phyloP scores from a whole-genome alignment of 306 rosid genomes.

The Medicago lupulina region DNA sequence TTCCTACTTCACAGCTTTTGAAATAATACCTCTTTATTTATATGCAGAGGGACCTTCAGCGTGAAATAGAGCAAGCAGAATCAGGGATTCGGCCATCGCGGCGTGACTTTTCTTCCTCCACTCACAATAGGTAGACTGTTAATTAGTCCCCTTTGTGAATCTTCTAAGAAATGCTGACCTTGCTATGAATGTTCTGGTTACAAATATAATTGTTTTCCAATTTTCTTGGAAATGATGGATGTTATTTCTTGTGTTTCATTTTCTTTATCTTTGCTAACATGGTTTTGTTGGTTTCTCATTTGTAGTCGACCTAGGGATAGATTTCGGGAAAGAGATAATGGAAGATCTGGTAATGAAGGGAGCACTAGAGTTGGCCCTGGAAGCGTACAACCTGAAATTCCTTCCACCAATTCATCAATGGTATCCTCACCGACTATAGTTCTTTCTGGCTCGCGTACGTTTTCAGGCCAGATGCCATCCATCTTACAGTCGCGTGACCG shows the following conservation, averaged over 20 bases:
- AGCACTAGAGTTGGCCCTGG: conserved; percentile 60
- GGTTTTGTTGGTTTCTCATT: conserved; percentile 31
- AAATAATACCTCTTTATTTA: conserved; percentile 33
- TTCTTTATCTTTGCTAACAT: not conserved
- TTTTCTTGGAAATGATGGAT: conserved; percentile 13
- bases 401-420: conserved; percentile 60
- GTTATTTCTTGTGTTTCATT: not conserved
- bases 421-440: conserved; percentile 64
- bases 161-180: not conserved
- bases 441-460: conserved; percentile 71
- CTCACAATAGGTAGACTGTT: conserved; percentile 70
- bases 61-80: conserved; percentile 92
- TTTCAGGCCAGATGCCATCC: conserved; percentile 80
- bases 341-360: conserved; percentile 79
- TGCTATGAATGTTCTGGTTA: conserved; percentile 3
- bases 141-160: conserved; percentile 5
- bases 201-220: not conserved
- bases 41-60: conserved; percentile 88
- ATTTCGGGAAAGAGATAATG: conserved; percentile 92
- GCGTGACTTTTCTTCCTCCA: conserved; percentile 78
- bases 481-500: conserved; percentile 91
- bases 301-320: conserved; percentile 88
- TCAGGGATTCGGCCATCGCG: conserved; percentile 79
- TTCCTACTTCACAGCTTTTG: conserved; percentile 14
- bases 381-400: conserved; percentile 68